These are phyloP conservation scores for Ogataea philodendri DNA, from an alignment of 805 yeast species.

Conservation along the genomic window DNA sequence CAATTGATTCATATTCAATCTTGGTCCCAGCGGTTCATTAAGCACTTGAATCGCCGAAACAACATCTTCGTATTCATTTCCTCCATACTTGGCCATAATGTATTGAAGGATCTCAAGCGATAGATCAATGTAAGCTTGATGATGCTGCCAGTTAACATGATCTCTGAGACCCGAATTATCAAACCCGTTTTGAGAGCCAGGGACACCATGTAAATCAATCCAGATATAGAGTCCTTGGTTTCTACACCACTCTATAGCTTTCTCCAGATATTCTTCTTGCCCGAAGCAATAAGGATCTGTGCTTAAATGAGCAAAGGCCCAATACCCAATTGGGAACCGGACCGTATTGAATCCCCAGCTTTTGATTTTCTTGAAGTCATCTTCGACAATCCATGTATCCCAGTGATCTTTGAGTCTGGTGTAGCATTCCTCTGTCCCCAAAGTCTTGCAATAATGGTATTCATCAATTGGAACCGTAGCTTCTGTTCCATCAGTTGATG, in stretches of 20 bases:
- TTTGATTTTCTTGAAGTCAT: slow-evolving; percentile 52
- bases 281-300: slow-evolving; percentile 66
- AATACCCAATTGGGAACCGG: slow-evolving; percentile 77
- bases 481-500: slow-evolving; percentile 28
- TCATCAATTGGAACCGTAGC: slow-evolving; percentile 58
- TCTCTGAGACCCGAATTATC: slow-evolving; percentile 74
- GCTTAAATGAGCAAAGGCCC: slow-evolving; percentile 60
- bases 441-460: slow-evolving; percentile 46
- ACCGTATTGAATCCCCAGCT: slow-evolving; percentile 62
- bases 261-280: slow-evolving; percentile 60
- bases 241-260: slow-evolving; percentile 67
- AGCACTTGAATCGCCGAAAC: slow-evolving; percentile 67
- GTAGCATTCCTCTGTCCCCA: slow-evolving; percentile 49
- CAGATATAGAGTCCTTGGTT: slow-evolving; percentile 60
- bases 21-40: slow-evolving; percentile 68
- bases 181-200: slow-evolving; percentile 86
- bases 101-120: slow-evolving; percentile 50
- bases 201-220: slow-evolving; percentile 78
- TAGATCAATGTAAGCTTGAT: slow-evolving; percentile 41
- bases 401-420: slow-evolving; percentile 50
- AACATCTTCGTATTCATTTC: slow-evolving; percentile 47
- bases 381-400: slow-evolving; percentile 56
- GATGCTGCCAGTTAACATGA: slow-evolving; percentile 41
- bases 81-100: slow-evolving; percentile 54
- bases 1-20: slow-evolving; percentile 43